Conservation (phyloP, 495 filamentous ascomycete genomes). For the Ascodesmis nigricans region DNA sequence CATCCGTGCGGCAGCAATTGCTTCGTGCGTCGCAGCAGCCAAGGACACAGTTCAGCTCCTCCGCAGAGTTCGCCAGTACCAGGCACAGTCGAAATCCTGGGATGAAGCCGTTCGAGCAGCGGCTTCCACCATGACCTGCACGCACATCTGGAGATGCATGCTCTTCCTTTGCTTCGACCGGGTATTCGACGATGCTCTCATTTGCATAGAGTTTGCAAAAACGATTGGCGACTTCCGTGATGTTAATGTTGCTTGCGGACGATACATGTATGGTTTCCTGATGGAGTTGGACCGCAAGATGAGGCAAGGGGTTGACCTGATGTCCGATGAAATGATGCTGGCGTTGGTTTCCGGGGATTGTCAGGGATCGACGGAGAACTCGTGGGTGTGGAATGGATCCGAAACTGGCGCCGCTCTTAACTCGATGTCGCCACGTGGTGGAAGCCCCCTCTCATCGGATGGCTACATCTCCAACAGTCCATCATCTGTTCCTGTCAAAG, state of each 20-base stretch:
- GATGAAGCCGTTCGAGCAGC: constrained; percentile 27
- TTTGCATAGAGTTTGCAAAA: constrained; percentile 47
- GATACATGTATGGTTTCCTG: constrained; percentile 68
- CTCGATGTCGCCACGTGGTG: constrained; percentile 10
- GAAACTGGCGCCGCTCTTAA: constrained; percentile 32
- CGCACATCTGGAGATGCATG: constrained; percentile 76
- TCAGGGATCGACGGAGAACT: constrained; percentile 55
- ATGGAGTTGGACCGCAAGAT: constrained; percentile 38
- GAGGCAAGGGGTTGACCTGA: constrained; percentile 30
- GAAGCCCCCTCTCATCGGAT: constrained; percentile 12
- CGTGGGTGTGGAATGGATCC: constrained; percentile 69
- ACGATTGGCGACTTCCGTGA: constrained; percentile 45
- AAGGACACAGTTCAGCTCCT: constrained; percentile 59
- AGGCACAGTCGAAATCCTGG: constrained; percentile 3
- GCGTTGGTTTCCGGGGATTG: constrained; percentile 76
- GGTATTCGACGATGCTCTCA: constrained; percentile 46
- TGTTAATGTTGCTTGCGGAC: constrained; percentile 57
- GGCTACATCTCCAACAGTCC: constrained; percentile 4
- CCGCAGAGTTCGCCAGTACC: constrained; percentile 29
- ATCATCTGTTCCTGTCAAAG: constrained; percentile 7
- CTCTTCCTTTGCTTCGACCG: constrained; percentile 56
- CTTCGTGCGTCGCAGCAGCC: constrained; percentile 51
- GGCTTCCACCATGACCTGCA: constrained; percentile 46
- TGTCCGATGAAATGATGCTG: constrained; percentile 78
- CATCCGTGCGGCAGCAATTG: constrained; percentile 44